Conservation (phyloP, 192 early-diverging fungal genomes). For the Backusella luteola region DNA sequence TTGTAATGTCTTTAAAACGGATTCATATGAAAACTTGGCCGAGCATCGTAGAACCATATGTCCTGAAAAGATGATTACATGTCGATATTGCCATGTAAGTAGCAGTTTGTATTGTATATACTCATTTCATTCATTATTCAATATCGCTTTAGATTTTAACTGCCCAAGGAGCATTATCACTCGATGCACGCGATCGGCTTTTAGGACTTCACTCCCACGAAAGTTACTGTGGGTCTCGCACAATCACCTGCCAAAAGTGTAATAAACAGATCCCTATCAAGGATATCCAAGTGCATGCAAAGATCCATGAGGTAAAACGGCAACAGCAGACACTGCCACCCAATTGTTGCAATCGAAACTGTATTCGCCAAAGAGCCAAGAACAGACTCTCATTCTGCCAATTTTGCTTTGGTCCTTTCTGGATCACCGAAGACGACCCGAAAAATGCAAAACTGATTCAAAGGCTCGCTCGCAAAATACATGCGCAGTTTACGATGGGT, state of each 20-base stretch:
- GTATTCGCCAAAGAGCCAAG: slow-evolving; percentile 49
- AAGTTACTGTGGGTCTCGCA: slow-evolving; percentile 80
- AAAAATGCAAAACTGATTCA: slow-evolving; percentile 69
- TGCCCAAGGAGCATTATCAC: slow-evolving; percentile 57
- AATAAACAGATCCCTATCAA: slow-evolving; percentile 68
- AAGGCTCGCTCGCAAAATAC: slow-evolving; percentile 66
- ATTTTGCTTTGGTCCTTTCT: slow-evolving; percentile 82
- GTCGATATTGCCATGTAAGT: slow-evolving; percentile 76
- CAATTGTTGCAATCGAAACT: slow-evolving; percentile 75
- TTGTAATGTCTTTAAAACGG: slow-evolving; percentile 45
- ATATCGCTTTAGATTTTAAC: slow-evolving; percentile 44
- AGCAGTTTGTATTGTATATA: neutral
- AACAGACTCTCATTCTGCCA: slow-evolving; percentile 69
- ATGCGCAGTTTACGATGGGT: slow-evolving; percentile 75
- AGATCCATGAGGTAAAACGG: slow-evolving; percentile 64
- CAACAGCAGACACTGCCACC: slow-evolving; percentile 54
- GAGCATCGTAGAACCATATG: slow-evolving; percentile 69
- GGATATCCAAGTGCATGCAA: slow-evolving; percentile 73
- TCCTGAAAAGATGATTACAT: slow-evolving; percentile 72
- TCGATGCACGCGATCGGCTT: slow-evolving; percentile 59
- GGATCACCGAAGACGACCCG: slow-evolving; percentile 74
- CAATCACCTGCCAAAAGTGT: slow-evolving; percentile 82
- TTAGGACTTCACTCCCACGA: slow-evolving; percentile 73
- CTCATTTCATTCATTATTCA: neutral
- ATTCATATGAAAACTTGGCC: slow-evolving; percentile 53